Conservation (phyloP, 1,139 yeast genomes). For the Zhuliangozyma blackwelliae region DNA sequence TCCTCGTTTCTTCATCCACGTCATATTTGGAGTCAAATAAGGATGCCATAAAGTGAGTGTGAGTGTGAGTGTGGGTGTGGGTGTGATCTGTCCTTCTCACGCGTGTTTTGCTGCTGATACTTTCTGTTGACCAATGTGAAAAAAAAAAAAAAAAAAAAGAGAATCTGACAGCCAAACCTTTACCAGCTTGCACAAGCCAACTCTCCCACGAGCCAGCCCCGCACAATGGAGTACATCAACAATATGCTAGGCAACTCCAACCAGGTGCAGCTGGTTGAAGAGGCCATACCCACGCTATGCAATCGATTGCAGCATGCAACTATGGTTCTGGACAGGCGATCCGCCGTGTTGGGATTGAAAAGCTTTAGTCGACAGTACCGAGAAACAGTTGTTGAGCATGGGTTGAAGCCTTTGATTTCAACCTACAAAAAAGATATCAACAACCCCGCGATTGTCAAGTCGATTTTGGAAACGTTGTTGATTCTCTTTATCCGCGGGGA, state of each 20-base stretch:
- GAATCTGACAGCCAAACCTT: background rate
- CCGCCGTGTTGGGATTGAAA: conserved; percentile 86
- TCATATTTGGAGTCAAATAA: conserved; percentile 7
- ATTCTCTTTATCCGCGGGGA: conserved; percentile 73
- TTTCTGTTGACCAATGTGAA: background rate
- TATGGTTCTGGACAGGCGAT: conserved; percentile 77
- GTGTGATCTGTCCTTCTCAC: no score
- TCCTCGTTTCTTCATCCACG: conserved; percentile 6
- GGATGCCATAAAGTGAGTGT: conserved; percentile 3
- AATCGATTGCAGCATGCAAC: conserved; percentile 85
- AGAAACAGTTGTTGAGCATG: conserved; percentile 87
- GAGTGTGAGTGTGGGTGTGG: no score
- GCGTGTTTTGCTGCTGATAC: background rate
- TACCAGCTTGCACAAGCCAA: background rate
- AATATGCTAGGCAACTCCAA: conserved; percentile 31
- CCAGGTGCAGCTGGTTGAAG: conserved; percentile 65
- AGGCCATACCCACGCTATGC: conserved; percentile 83
- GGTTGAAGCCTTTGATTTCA: conserved; percentile 68
- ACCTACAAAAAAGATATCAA: conserved; percentile 64
- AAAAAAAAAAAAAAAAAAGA: no score
- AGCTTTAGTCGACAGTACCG: conserved; percentile 87
- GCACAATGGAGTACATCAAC: conserved; percentile 38
- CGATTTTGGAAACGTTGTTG: conserved; percentile 79
- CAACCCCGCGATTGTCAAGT: conserved; percentile 72
- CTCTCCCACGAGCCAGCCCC: background rate